Conservation (phyloP, 352 stramenopile genomes). For the Phytophthora megakarya region DNA sequence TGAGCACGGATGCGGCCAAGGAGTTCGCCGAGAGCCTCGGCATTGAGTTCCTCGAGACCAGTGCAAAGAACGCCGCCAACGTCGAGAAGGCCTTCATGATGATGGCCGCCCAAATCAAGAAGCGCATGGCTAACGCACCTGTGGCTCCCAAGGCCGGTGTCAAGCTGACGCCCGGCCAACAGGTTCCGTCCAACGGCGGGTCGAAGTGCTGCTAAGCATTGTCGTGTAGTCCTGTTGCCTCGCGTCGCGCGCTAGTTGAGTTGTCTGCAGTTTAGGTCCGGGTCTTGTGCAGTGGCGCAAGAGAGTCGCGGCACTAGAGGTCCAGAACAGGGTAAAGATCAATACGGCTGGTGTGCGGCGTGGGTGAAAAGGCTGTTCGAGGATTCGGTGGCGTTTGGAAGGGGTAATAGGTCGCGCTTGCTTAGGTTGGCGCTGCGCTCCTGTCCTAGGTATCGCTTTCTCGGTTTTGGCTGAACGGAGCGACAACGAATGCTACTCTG, state of each 20-base stretch:
- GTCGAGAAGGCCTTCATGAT: conserved; percentile 93
- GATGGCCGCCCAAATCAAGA: conserved; percentile 93
- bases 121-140: conserved; percentile 88
- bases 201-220: conserved; percentile 85
- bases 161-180: conserved; percentile 62
- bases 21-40: conserved; percentile 88
- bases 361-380: conserved; percentile 35
- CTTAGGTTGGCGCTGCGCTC: conserved; percentile 12
- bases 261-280: conserved; percentile 30
- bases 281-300: conserved; percentile 22
- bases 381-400: conserved; percentile 27
- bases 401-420: conserved; percentile 9
- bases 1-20: conserved; percentile 94
- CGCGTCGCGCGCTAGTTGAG: conserved; percentile 22
- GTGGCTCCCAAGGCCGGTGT: conserved; percentile 72
- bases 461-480: conserved; percentile 43
- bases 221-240: conserved; percentile 51
- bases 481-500: conserved; percentile 45
- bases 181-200: conserved; percentile 70
- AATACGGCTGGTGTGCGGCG: conserved; percentile 28
- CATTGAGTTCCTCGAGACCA: conserved; percentile 91
- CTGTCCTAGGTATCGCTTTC: conserved; percentile 21
- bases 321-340: conserved; percentile 31
- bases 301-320: conserved; percentile 13
- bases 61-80: conserved; percentile 89